A percentile compares a stretch with the other conserved stretches of the same genome.
Conservation (phyloP, 2,329 filamentous ascomycete species). For the Arachnomyces sp. region DNA sequence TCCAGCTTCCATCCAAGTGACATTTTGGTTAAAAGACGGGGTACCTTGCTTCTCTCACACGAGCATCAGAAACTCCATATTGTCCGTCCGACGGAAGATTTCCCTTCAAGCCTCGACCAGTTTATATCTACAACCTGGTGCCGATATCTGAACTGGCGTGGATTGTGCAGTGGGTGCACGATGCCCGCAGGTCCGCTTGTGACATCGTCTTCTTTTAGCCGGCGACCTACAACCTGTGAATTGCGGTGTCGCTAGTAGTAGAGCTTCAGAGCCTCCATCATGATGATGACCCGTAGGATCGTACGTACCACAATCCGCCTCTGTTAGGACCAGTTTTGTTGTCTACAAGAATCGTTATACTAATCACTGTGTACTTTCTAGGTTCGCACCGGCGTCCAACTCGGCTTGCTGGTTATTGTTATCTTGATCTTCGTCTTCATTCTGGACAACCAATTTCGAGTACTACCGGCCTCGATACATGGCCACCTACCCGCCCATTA, state of each 20-base stretch:
- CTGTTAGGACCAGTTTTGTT: constrained; percentile 1
- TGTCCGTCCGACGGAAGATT: too few species aligned
- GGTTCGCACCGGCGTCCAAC: constrained; percentile 65
- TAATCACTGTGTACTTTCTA: constrained; percentile 20
- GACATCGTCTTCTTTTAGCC: constrained; percentile 5
- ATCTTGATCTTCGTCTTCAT: constrained; percentile 67
- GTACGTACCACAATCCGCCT: constrained; percentile 19
- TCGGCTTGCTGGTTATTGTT: constrained; percentile 57
- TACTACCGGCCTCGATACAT: constrained; percentile 79
- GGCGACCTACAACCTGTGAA: constrained; percentile 5
- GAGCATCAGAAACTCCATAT: too few species aligned
- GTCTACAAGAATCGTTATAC: constrained; percentile 7
- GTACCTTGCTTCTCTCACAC: too few species aligned
- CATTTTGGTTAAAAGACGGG: too few species aligned
- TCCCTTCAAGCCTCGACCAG: too few species aligned
- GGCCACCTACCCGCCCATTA: constrained; percentile 81
- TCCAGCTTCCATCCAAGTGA: too few species aligned
- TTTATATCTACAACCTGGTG: too few species aligned
- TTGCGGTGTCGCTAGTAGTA: constrained; percentile 3
- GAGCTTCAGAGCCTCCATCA: constrained; percentile 24
- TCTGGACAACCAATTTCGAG: constrained; percentile 80
- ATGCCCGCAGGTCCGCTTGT: constrained; percentile 8
- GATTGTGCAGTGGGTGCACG: constrained; percentile 1
- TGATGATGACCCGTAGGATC: constrained; percentile 37
- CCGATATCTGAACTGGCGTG: too few species aligned